Evolutionary conservation across 2,329 filamentous ascomycete species (phyloP), one percentile per base, ranked within the genome.

Genomic region (Diaporthe capsici): DNA sequence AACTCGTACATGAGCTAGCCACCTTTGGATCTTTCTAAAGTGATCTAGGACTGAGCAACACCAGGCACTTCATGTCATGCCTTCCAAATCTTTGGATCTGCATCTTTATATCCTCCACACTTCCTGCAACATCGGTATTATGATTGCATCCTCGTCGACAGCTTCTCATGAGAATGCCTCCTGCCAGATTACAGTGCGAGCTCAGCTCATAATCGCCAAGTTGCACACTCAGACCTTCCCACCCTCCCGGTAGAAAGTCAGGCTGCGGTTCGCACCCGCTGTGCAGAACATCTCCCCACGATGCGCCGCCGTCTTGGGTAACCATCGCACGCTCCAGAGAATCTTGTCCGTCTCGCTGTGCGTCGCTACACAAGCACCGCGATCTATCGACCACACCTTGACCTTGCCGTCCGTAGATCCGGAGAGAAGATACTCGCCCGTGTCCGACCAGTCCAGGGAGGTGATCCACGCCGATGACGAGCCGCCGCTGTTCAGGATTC

Each of bases 331-430:
- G 73, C 92, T 91, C 94, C 96, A 98, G 3, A 98, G 82, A 0
- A 92, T 90, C 84, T 94, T 94, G 78, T 96, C 96, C 8, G 94
- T 95, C 86, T 98, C 96, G 75, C 93, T 96, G 82, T 98, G 95
- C 13, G 97, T 99, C 17, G 96, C 95, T 60, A 99, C 97, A 82
- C 97, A 98, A 6, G 89, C 89, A 74, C 92, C 90, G 47, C 92
- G 91, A 80, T 98, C 95, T 76, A 98, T 91, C 42, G 95, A 96
- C 97, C 97, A 99, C 42, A 98, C 94, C 85, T 98, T 98, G 76
- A 94, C 95, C 84, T 98, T 98, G 51, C 97, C 96, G 82, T 98
- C 96, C 83, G 97, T 95, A 1, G 94, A 92, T 65, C 95, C 95
- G 81, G 94, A 97, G 3, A 98, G 88, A 17, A 99, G 87, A 83